Percentiles rank a stretch among this genome's conserved stretches.
Conservation (phyloP, 192 early-diverging fungal species). For the Backusella circina region DNA sequence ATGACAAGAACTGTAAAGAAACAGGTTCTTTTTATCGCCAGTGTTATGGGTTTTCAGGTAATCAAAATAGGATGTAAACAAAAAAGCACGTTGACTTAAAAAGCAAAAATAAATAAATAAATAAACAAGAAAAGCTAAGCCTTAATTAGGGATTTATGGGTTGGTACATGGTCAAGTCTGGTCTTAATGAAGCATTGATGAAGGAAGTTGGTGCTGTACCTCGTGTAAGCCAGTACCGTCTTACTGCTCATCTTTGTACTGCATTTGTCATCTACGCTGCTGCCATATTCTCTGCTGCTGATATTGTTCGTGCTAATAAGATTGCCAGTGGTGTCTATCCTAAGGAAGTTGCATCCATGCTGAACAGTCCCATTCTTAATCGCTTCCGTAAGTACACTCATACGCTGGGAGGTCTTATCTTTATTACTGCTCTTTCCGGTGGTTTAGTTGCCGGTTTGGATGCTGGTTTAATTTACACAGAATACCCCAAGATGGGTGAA, state of each 20-base stretch:
- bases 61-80: not conserved
- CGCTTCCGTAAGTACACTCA: conserved; percentile 57
- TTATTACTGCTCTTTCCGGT: conserved; percentile 86
- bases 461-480: conserved; percentile 95
- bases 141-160: conserved; percentile 76
- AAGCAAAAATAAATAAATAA: not conserved
- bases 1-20: conserved; percentile 66
- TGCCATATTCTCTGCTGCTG: conserved; percentile 74
- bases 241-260: conserved; percentile 84
- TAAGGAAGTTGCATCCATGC: conserved; percentile 32
- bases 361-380: conserved; percentile 61
- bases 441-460: conserved; percentile 96
- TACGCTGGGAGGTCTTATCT: conserved; percentile 62
- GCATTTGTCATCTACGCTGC: conserved; percentile 84
- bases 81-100: not conserved
- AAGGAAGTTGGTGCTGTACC: conserved; percentile 76
- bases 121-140: not conserved
- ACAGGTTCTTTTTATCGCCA: conserved; percentile 57
- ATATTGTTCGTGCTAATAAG: conserved; percentile 69
- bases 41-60: conserved; percentile 70
- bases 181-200: conserved; percentile 79
- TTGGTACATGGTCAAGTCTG: conserved; percentile 99
- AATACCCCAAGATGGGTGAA: conserved; percentile 93
- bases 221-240: conserved; percentile 91
- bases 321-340: conserved; percentile 48